Evolutionary conservation across 257 asterid genomes (phyloP).

Genomic region (Ehretia macrophylla): DNA sequence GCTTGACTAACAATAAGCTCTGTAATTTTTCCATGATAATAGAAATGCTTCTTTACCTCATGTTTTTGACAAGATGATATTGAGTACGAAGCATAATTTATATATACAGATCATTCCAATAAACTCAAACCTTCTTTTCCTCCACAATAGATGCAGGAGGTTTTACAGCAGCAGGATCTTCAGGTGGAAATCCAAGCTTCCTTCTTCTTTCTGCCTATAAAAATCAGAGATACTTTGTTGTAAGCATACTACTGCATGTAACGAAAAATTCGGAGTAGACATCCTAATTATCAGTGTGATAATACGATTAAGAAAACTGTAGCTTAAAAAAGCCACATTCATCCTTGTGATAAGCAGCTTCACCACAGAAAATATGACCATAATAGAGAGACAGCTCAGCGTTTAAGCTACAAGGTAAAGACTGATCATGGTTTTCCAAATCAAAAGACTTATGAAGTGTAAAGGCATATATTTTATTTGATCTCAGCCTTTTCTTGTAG

Average conservation of each 20-base stretch:
- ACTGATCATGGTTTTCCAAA: too few relatives aligned
- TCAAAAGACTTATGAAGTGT: too few relatives aligned
- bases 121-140: constrained; percentile 67
- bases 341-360: too few relatives aligned
- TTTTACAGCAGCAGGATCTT: constrained; percentile 57
- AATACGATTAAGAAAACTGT: background rate
- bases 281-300: background rate
- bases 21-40: constrained; percentile 24
- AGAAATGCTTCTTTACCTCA: constrained; percentile 8
- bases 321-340: background rate
- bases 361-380: too few relatives aligned
- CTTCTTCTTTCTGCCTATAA: constrained; percentile 97
- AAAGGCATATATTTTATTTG: background rate
- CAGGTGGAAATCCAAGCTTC: constrained; percentile 87
- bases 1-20: constrained; percentile 82
- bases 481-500: background rate
- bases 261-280: background rate
- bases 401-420: background rate
- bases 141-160: constrained; percentile 80
- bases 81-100: constrained; percentile 11
- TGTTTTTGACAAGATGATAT: constrained; percentile 9
- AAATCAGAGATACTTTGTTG: constrained; percentile 5
- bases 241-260: constrained; percentile 6
- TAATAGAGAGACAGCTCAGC: too few relatives aligned
- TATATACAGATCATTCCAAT: constrained; percentile 8